Percentiles rank a stretch among this genome's conserved stretches.
Conservation (phyloP, 345 rosid genomes). For the Erucastrum elatum region DNA sequence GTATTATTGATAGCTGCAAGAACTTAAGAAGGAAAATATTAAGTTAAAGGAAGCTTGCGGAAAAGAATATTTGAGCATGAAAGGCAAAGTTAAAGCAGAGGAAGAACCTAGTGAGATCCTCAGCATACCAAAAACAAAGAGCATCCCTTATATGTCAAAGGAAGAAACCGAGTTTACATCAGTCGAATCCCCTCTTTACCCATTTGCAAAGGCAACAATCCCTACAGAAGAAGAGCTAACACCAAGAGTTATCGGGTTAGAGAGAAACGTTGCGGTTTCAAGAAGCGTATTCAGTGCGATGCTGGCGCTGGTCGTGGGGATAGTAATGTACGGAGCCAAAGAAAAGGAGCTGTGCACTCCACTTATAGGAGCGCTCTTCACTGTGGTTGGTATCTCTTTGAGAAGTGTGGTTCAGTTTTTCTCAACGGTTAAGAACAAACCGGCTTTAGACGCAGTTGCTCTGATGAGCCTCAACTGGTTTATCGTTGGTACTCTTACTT, state of each 20-base stretch:
- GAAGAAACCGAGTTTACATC: slow-evolving; percentile 35
- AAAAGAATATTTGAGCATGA: slow-evolving; percentile 39
- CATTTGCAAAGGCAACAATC: slow-evolving; percentile 25
- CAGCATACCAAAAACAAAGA: slow-evolving; percentile 16
- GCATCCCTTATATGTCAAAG: slow-evolving; percentile 27
- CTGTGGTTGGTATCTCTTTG: slow-evolving; percentile 72
- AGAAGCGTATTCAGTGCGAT: slow-evolving; percentile 63
- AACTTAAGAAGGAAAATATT: slow-evolving; percentile 57
- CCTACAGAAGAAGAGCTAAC: slow-evolving; percentile 34
- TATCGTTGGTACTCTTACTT: slow-evolving; percentile 71
- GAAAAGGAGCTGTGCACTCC: slow-evolving; percentile 65
- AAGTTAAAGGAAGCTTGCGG: slow-evolving; percentile 46
- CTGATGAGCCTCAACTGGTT: slow-evolving; percentile 86
- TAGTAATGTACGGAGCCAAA: slow-evolving; percentile 61
- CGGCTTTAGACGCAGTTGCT: slow-evolving; percentile 77
- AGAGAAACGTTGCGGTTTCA: slow-evolving; percentile 52
- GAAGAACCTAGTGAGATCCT: slow-evolving; percentile 29
- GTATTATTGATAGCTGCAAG: slow-evolving; percentile 47
- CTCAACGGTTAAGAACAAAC: slow-evolving; percentile 62
- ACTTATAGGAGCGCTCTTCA: slow-evolving; percentile 72
- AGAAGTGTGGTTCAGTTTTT: slow-evolving; percentile 66
- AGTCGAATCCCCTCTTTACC: slow-evolving; percentile 36
- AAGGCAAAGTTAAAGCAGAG: slow-evolving; percentile 31
- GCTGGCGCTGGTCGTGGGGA: slow-evolving; percentile 63
- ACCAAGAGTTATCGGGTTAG: slow-evolving; percentile 33